Evolutionary conservation across 371 early-diverging fungal genomes (phyloP).

Genomic region (Capniomyces stellatus): DNA sequence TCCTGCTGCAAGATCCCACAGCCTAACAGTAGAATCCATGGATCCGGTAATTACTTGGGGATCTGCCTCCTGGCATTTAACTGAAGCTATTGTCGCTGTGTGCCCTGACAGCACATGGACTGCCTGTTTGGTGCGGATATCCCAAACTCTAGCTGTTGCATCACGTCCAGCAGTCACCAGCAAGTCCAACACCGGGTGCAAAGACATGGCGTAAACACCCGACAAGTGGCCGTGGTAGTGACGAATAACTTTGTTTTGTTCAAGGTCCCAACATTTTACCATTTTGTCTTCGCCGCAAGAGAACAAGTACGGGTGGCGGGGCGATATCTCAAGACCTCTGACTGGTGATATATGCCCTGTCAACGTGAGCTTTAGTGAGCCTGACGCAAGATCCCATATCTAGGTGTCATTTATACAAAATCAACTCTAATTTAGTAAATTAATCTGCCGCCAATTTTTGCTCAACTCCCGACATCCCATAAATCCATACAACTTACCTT

Average conservation of each 20-base stretch:
- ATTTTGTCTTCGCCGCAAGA: conserved; percentile 93
- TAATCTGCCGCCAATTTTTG: neutral
- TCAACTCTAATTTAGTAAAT: neutral
- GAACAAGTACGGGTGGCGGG: conserved; percentile 89
- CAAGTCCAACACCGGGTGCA: conserved; percentile 88
- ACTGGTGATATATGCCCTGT: conserved; percentile 94
- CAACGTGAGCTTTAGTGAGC: conserved; percentile 79
- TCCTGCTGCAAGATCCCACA: conserved; percentile 95
- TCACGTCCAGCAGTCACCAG: conserved; percentile 91
- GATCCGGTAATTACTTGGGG: conserved; percentile 89
- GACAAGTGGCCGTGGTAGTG: conserved; percentile 95
- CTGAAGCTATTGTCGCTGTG: conserved; percentile 59
- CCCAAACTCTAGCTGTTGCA: conserved; percentile 89
- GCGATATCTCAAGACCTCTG: conserved; percentile 80
- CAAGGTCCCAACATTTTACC: conserved; percentile 97
- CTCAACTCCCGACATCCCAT: neutral
- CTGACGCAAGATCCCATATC: conserved; percentile 97
- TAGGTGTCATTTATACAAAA: conserved; percentile 8
- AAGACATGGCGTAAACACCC: conserved; percentile 72
- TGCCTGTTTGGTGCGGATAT: conserved; percentile 88
- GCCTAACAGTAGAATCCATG: conserved; percentile 77
- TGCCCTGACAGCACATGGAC: conserved; percentile 87
- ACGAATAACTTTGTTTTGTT: conserved; percentile 92
- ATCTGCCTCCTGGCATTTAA: conserved; percentile 83
- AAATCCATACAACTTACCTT: conserved; percentile 35